A percentile compares a stretch with the other conserved stretches of the same genome.
These are phyloP conservation scores for Solanum neorickii DNA, from an alignment of 257 asterid genomes.

Conservation along the genomic window DNA sequence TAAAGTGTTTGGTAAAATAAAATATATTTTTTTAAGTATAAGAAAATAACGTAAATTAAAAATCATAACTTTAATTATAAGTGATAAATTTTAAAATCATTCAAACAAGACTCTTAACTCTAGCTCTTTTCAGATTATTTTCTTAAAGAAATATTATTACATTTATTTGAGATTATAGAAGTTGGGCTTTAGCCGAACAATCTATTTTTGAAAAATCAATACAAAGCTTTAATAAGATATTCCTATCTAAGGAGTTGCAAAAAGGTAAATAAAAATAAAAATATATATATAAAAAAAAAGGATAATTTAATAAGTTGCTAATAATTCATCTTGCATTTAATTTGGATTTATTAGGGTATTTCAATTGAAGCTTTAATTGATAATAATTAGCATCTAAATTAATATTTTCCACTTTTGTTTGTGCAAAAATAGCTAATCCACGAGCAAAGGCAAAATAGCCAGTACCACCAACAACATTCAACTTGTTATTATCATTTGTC, in stretches of 20 bases:
- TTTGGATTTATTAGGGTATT: slow-evolving; percentile 39
- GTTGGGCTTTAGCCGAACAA: neutral
- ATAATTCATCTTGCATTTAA: slow-evolving; percentile 22
- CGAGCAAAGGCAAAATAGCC: slow-evolving; percentile 82
- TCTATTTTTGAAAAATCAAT: too few species aligned
- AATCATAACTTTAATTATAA: too few species aligned
- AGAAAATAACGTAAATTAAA: too few species aligned
- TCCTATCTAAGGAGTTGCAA: neutral
- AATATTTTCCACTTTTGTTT: slow-evolving; percentile 9
- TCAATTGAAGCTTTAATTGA: slow-evolving; percentile 51
- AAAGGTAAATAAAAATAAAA: neutral
- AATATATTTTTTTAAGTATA: too few species aligned
- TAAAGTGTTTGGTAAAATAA: too few species aligned
- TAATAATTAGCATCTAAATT: slow-evolving; percentile 28
- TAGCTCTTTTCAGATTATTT: neutral
- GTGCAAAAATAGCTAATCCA: slow-evolving; percentile 59
- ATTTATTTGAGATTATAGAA: too few species aligned
- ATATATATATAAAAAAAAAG: neutral
- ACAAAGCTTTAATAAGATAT: neutral
- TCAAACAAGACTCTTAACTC: neutral
- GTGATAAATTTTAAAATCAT: too few species aligned
- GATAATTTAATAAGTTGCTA: neutral
- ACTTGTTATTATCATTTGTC: slow-evolving; percentile 21
- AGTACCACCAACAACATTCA: slow-evolving; percentile 77
- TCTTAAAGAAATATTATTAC: neutral